Conservation (phyloP, 208 protist genomes). For the Acanthamoeba divionensis region DNA sequence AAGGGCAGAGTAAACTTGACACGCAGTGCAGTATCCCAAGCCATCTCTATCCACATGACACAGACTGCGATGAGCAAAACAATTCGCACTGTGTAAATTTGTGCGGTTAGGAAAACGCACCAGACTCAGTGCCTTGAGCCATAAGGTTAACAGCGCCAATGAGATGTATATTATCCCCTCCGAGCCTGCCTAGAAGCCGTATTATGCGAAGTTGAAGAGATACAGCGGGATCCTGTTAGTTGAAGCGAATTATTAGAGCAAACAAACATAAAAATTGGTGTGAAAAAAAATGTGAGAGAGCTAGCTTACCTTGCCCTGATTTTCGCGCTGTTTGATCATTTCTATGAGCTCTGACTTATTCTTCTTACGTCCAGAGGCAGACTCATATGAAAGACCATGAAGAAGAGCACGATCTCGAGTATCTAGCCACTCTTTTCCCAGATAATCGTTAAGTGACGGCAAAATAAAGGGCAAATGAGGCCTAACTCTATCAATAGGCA, state of each 20-base stretch:
- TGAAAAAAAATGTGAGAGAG: too few species aligned
- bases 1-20: constrained; percentile 57
- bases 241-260: constrained; percentile 30
- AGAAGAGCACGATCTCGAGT: neutral
- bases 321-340: neutral
- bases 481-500: constrained; percentile 43
- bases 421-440: constrained; percentile 52
- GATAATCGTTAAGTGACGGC: constrained; percentile 66
- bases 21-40: constrained; percentile 66
- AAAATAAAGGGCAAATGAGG: constrained; percentile 59
- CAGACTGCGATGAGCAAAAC: neutral
- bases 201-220: constrained; percentile 72
- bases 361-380: neutral
- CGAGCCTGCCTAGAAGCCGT: constrained; percentile 67
- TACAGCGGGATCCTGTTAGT: constrained; percentile 42
- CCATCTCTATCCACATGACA: constrained; percentile 35
- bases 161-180: constrained; percentile 62
- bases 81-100: neutral
- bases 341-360: neutral
- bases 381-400: constrained; percentile 23
- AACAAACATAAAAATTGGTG: too few species aligned
- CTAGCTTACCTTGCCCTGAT: neutral
- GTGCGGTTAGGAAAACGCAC: neutral
- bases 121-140: constrained; percentile 3
- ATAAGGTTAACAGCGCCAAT: constrained; percentile 21